Evolutionary conservation across 352 stramenopile genomes (phyloP), one percentile per base, ranked within the genome.

Genomic region (Globisporangium spinosum): DNA sequence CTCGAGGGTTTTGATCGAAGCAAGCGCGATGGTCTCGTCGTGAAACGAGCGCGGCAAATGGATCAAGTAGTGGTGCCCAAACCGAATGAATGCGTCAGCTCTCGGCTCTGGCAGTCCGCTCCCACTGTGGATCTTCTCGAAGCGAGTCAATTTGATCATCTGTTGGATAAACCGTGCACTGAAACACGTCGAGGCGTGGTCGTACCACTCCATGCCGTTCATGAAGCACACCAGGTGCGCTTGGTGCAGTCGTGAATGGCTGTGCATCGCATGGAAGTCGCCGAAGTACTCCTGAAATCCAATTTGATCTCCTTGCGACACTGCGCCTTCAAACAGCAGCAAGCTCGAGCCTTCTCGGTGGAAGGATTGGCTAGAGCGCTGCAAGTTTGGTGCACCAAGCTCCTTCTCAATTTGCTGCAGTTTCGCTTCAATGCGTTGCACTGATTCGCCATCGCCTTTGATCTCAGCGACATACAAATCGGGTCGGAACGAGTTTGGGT

Each of bases 1-100:
- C 69, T 94, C 86, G 38, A 94, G 66, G 53, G 82, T 86, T 62
- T 91, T 83, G 45, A 91, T 91, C 27, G 81, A 90, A 23, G 86
- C 82, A 20, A 79, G 61, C 22, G 80, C 76, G 22, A 94, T 90
- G 23, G 82, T 84, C 49, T 94, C 86, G 29, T 87, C 82, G 59
- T 93, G 78, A 34, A 94, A 93, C 10, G 86, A 92, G 45, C 82
- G 82, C 34, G 86, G 86, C 45, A 94, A 57, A 47, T 94, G 80
- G 22, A 94, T 94, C 35, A 94, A 66, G 56, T 94, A 94, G 57
- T 92, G 86, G 56, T 94, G 80, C 0, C 86, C 86, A 43, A 94
- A 93, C 1, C 84, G 82, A 57, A 89, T 75, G 53, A 89, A 90
- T 3, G 86, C 84, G 56, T 92, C 90, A 2, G 77, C 72, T 38